Evolutionary conservation across 2,329 filamentous ascomycete species (phyloP).

Genomic region (Botryotinia calthae): DNA sequence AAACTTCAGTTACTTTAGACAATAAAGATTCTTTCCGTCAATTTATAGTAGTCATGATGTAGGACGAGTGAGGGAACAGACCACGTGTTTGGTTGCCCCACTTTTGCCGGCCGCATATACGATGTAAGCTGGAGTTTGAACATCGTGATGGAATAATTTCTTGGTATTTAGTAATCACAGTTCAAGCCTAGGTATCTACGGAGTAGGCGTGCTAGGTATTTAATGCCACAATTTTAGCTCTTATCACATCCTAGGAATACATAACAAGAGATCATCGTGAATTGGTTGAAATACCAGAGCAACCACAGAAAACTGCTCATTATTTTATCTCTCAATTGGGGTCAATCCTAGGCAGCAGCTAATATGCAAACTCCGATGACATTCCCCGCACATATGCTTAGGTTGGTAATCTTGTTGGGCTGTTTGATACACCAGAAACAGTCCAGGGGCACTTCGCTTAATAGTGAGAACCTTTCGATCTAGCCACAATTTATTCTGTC

Average conservation of each 20-base stretch:
- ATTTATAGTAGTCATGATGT: conserved; percentile 2
- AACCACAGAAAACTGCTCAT: not conserved
- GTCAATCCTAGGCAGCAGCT: not conserved
- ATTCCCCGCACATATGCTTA: not conserved
- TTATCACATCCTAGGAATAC: not conserved
- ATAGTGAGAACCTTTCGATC: not conserved
- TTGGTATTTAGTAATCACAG: not conserved
- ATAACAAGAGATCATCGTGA: not conserved
- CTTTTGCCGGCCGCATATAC: not conserved
- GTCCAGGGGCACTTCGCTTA: not conserved
- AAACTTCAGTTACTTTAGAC: not conserved
- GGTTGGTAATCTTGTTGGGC: not conserved
- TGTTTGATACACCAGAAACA: not conserved
- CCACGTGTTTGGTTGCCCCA: not conserved
- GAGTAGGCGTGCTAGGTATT: not conserved
- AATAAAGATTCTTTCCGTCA: not conserved
- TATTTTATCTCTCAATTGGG: not conserved
- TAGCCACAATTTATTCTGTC: not conserved
- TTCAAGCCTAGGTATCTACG: not conserved
- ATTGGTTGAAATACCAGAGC: not conserved
- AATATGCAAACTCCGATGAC: not conserved
- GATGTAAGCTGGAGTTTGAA: not conserved
- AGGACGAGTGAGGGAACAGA: not conserved
- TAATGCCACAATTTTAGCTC: not conserved
- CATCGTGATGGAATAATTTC: not conserved